Percentiles rank a stretch among this genome's conserved stretches.
Conservation (phyloP, 371 early-diverging fungal genomes). For the Actinomortierella ambigua region DNA sequence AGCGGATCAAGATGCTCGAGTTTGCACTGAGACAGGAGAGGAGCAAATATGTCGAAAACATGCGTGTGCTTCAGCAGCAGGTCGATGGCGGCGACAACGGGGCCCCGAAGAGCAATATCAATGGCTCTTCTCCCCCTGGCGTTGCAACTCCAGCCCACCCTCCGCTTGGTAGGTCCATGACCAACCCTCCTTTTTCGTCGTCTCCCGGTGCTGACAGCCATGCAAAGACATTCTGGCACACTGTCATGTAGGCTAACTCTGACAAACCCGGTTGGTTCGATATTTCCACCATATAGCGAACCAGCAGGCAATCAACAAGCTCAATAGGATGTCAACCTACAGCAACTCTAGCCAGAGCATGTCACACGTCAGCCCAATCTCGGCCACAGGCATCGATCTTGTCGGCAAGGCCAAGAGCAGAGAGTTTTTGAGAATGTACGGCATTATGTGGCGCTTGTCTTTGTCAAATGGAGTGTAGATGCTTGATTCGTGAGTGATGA, state of each 20-base stretch:
- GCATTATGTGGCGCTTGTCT: not conserved
- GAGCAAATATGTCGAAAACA: constrained; percentile 37
- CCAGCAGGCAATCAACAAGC: constrained; percentile 7
- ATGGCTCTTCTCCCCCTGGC: constrained; percentile 6
- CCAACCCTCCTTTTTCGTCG: too few species aligned
- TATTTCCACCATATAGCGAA: too few species aligned
- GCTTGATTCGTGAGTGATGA: not conserved
- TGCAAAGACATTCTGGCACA: too few species aligned
- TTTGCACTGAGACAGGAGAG: constrained; percentile 77
- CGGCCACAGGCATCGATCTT: constrained; percentile 27
- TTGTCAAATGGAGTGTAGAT: too few species aligned
- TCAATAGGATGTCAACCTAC: constrained; percentile 35
- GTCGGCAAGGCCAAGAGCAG: constrained; percentile 60
- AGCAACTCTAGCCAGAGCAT: constrained; percentile 37
- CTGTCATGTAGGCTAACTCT: too few species aligned
- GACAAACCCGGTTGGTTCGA: too few species aligned
- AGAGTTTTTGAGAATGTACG: constrained; percentile 80
- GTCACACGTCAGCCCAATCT: constrained; percentile 43
- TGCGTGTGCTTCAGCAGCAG: constrained; percentile 10
- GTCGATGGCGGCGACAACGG: not conserved
- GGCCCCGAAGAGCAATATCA: not conserved
- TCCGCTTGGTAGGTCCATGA: constrained; percentile 12
- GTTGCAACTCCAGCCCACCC: constrained; percentile 16
- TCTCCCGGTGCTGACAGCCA: too few species aligned
- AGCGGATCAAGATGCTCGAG: constrained; percentile 90